A percentile compares a stretch with the other conserved stretches of the same genome.
phyloP scores from a whole-genome alignment of 768 basidiomycete genomes.

The Agaricus blazei region DNA sequence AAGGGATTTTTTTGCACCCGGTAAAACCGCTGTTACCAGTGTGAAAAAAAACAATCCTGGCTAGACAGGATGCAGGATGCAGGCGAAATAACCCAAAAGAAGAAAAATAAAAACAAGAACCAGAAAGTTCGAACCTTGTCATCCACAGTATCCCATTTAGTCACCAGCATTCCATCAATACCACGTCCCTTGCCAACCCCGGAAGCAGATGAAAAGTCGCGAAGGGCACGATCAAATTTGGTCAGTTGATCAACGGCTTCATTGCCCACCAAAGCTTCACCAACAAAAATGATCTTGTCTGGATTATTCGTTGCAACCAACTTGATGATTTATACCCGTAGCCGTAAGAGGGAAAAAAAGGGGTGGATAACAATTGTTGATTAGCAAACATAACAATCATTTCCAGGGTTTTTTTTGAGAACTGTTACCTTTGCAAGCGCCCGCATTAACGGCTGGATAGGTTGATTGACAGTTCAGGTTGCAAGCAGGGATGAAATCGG shows the following conservation, averaged over 20 bases:
- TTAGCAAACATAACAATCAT: not conserved
- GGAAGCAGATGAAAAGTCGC: constrained; percentile 82
- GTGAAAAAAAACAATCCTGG: too few relatives aligned
- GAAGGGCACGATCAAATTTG: constrained; percentile 92
- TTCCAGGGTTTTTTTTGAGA: not conserved
- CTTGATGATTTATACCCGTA: constrained; percentile 27
- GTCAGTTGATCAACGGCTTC: constrained; percentile 97
- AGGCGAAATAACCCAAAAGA: not conserved
- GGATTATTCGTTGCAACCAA: constrained; percentile 91
- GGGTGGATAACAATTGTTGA: not conserved
- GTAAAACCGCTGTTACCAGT: too few relatives aligned
- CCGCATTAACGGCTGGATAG: constrained; percentile 82
- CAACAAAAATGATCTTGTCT: constrained; percentile 97
- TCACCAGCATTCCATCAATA: constrained; percentile 97
- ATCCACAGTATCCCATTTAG: constrained; percentile 99
- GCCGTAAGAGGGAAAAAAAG: not conserved
- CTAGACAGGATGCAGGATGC: not conserved
- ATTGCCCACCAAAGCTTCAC: constrained; percentile 96
- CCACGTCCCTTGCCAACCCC: constrained; percentile 74
- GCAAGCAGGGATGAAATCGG: not conserved
- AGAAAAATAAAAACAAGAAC: constrained; percentile 4
- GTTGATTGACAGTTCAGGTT: not conserved
- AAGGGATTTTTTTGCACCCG: not conserved
- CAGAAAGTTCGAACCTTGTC: constrained; percentile 63
- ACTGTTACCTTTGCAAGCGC: constrained; percentile 83